A percentile compares a stretch with the other conserved stretches of the same genome.
phyloP scores from a whole-genome alignment of 225 moss, liverwort and hornwort genomes.

The Polytrichum formosum region DNA sequence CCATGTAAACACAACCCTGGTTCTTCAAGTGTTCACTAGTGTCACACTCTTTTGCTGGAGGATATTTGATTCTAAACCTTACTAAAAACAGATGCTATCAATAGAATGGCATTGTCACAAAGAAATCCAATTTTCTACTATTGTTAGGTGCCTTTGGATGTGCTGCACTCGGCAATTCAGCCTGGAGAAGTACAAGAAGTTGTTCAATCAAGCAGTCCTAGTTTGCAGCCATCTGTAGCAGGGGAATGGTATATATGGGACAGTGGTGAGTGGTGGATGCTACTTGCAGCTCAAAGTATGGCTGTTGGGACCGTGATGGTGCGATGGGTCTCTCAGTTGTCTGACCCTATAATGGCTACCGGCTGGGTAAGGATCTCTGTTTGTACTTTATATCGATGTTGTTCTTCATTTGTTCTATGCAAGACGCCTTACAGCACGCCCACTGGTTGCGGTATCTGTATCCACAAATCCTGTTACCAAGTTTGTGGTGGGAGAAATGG shows the following conservation, averaged over 20 bases:
- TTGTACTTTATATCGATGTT: neutral
- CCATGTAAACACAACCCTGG: no score
- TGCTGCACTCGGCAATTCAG: constrained; percentile 40
- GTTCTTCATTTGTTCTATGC: neutral
- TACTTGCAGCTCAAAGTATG: constrained; percentile 96
- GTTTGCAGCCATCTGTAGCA: constrained; percentile 23
- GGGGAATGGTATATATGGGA: constrained; percentile 71
- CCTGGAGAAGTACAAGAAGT: constrained; percentile 22
- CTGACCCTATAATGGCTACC: constrained; percentile 96
- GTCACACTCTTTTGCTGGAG: no score
- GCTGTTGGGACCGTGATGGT: constrained; percentile 98
- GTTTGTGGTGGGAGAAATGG: no score
- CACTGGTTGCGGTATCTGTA: no score
- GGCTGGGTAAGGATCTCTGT: constrained; percentile 56
- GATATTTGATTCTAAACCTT: no score
- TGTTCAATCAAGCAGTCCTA: constrained; percentile 23
- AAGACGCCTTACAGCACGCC: neutral
- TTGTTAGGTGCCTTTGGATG: constrained; percentile 64
- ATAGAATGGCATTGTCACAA: no score
- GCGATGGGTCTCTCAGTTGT: constrained; percentile 91
- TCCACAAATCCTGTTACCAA: no score
- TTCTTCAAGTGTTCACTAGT: no score
- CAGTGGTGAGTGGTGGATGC: constrained; percentile 99
- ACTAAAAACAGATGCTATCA: no score
- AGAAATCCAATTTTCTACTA: no score